Conservation (phyloP, 164 flowering plant species). For the Vitis riparia region DNA sequence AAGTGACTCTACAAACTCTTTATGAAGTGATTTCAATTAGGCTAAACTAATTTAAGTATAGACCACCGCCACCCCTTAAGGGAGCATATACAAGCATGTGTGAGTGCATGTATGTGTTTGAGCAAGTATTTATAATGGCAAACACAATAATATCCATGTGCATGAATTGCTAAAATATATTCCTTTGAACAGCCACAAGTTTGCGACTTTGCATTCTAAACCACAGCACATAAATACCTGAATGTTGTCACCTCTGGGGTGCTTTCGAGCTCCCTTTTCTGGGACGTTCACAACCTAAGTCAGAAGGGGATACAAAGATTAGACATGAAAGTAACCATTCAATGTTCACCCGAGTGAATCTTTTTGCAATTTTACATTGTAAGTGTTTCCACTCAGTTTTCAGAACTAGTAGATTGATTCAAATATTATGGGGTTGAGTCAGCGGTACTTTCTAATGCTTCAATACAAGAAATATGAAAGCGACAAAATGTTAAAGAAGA, state of each 20-base stretch:
- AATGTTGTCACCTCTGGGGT: constrained; percentile 93
- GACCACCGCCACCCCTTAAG: no score
- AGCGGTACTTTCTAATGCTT: no score
- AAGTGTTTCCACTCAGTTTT: not conserved
- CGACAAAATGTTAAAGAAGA: no score
- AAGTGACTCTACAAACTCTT: no score
- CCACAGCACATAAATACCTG: constrained; percentile 53
- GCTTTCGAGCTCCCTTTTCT: constrained; percentile 95
- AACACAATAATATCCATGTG: not conserved
- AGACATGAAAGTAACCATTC: not conserved
- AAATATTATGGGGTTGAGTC: no score
- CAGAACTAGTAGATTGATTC: not conserved
- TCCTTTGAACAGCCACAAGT: not conserved
- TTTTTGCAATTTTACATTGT: no score
- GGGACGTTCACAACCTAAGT: constrained; percentile 90
- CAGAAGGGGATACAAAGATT: constrained; percentile 5
- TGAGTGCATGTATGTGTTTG: no score
- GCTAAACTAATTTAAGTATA: no score
- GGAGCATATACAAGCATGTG: no score
- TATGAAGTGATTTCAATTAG: no score
- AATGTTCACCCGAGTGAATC: not conserved
- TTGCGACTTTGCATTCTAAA: not conserved
- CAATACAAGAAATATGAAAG: no score
- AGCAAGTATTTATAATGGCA: no score
- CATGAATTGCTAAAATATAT: not conserved